These are phyloP conservation scores for Vitis hybrid DNA, from an alignment of 177 flowering plant species.

Conservation along the genomic window DNA sequence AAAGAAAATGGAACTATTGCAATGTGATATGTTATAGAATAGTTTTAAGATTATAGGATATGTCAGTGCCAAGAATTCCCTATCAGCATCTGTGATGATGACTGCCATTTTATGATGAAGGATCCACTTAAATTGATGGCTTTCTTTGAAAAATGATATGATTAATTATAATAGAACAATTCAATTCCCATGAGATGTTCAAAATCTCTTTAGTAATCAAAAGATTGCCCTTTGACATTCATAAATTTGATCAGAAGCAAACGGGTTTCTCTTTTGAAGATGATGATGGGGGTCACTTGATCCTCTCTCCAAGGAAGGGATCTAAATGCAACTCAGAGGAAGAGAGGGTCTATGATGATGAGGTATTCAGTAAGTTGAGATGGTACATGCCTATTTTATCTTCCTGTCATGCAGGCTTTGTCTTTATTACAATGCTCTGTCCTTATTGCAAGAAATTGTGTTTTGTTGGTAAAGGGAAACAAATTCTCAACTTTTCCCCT, in stretches of 20 bases:
- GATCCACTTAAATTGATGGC: too few species aligned
- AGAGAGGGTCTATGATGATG: conserved; percentile 29
- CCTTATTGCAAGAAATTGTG: neutral
- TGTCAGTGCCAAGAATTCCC: too few species aligned
- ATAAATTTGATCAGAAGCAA: conserved; percentile 23
- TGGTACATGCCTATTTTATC: neutral
- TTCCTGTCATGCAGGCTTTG: neutral
- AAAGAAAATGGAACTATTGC: too few species aligned
- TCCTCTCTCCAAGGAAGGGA: conserved; percentile 1
- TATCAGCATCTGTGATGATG: too few species aligned
- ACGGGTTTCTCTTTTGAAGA: conserved; percentile 24
- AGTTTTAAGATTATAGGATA: too few species aligned
- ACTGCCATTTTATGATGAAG: too few species aligned
- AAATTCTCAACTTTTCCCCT: conserved; percentile 3
- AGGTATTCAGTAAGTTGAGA: conserved; percentile 21
- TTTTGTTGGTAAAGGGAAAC: conserved; percentile 13
- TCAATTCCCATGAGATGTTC: too few species aligned
- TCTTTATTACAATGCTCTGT: neutral
- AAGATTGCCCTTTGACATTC: too few species aligned
- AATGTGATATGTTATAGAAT: too few species aligned
- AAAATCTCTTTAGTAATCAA: too few species aligned
- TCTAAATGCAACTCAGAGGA: conserved; percentile 20
- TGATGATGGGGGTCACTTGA: conserved; percentile 25
- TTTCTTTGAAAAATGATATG: too few species aligned
- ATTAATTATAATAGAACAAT: too few species aligned